Evolutionary conservation across 139 green algal species (phyloP).

Genomic region (Volvox africanus): DNA sequence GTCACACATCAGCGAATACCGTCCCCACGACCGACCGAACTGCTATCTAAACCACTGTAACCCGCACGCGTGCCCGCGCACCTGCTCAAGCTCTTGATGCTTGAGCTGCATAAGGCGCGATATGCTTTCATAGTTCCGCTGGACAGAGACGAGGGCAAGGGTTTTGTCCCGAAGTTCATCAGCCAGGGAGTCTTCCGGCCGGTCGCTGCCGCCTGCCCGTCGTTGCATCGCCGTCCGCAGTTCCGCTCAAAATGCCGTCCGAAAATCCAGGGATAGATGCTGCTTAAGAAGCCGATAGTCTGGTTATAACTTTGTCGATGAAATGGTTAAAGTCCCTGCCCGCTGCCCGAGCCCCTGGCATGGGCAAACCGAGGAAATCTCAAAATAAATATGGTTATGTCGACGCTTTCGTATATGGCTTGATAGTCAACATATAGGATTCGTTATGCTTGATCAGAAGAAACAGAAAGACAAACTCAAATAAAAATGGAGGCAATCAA

Average conservation of each 20-base stretch:
- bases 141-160: conserved; percentile 53
- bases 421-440: no score
- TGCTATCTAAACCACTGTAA: not conserved
- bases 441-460: no score
- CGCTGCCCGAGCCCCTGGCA: not conserved
- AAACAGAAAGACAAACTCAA: no score
- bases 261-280: not conserved
- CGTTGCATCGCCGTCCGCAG: not conserved
- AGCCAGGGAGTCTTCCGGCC: not conserved
- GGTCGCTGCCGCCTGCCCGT: not conserved
- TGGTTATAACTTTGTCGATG: no score
- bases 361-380: no score
- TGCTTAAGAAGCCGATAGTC: no score
- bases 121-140: conserved; percentile 63
- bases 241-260: not conserved
- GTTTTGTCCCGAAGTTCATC: conserved; percentile 31
- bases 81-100: conserved; percentile 53
- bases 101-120: conserved; percentile 52
- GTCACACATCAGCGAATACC: no score
- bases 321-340: not conserved
- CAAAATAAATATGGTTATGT: no score
- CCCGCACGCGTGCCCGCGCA: not conserved
- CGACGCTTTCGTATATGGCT: no score
- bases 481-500: no score
- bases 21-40: no score